Percentiles rank a stretch among this genome's conserved stretches.
Conservation (phyloP, 2,329 filamentous ascomycete genomes). For the Chaetomiaceae sp. region DNA sequence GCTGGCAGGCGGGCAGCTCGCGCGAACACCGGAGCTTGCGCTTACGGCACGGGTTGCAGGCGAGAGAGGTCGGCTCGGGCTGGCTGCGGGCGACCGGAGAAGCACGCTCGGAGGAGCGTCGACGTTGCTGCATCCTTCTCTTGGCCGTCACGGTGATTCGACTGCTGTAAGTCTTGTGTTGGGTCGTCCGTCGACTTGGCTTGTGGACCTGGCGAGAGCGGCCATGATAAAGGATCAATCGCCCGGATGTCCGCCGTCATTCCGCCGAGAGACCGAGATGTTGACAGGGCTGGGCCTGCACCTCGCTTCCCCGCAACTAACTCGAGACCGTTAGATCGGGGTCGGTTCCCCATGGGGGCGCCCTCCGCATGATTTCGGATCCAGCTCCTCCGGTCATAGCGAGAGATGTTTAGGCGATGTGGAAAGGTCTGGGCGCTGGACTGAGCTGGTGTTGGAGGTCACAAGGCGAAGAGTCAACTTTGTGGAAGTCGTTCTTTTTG, state of each 20-base stretch:
- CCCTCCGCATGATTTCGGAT: too few species aligned
- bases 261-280: neutral
- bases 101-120: neutral
- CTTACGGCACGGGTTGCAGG: neutral
- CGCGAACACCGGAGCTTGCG: neutral
- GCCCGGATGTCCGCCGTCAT: neutral
- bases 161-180: neutral
- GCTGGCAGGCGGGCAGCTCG: neutral
- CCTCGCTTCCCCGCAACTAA: neutral
- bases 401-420: too few species aligned
- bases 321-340: too few species aligned
- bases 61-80: neutral
- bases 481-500: too few species aligned
- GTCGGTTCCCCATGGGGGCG: too few species aligned
- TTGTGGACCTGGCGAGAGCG: neutral
- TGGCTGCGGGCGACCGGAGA: neutral
- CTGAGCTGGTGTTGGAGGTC: too few species aligned
- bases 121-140: neutral
- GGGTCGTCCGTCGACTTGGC: neutral
- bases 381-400: too few species aligned
- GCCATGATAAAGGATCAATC: neutral
- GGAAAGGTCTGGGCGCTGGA: too few species aligned
- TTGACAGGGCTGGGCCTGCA: neutral
- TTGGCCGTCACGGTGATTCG: neutral
- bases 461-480: too few species aligned